phyloP scores from a whole-genome alignment of 108 stramenopile species.

The Stephanodiscus triporus region DNA sequence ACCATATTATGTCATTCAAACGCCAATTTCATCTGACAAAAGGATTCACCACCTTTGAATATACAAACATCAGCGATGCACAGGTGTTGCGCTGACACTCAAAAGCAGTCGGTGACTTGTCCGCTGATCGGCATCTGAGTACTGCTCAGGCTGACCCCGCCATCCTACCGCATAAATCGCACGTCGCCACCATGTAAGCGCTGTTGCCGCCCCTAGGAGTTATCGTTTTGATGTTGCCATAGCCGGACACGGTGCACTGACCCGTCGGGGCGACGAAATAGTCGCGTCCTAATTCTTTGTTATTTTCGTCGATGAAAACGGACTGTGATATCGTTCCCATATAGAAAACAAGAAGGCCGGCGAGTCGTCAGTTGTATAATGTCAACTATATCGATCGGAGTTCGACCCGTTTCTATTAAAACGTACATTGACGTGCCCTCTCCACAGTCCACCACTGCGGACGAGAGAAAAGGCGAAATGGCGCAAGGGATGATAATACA shows the following conservation, averaged over 20 bases:
- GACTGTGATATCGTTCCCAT: slow-evolving; percentile 50
- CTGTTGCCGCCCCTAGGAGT: slow-evolving; percentile 48
- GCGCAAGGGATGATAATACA: background rate
- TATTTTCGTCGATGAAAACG: slow-evolving; percentile 49
- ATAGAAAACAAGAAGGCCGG: background rate
- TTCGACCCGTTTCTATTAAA: background rate
- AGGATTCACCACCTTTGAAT: too few species aligned
- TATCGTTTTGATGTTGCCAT: slow-evolving; percentile 58
- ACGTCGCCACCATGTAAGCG: slow-evolving; percentile 41
- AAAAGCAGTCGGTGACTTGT: slow-evolving; percentile 57
- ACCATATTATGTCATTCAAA: too few species aligned
- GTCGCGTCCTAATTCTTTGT: slow-evolving; percentile 50
- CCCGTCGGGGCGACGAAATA: slow-evolving; percentile 44
- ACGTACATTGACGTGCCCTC: slow-evolving; percentile 48
- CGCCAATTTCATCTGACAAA: too few species aligned
- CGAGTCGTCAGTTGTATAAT: background rate
- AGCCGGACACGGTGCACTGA: slow-evolving; percentile 52
- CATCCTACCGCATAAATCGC: slow-evolving; percentile 44
- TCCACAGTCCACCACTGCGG: slow-evolving; percentile 44
- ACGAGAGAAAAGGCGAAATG: background rate
- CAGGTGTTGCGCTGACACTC: background rate
- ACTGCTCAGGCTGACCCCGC: slow-evolving; percentile 22
- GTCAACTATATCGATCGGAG: background rate
- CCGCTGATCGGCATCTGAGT: slow-evolving; percentile 35
- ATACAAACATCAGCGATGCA: background rate